Evolutionary conservation across 208 protist genomes (phyloP), one percentile per base, ranked within the genome.

Genomic region (Acanthamoeba rhysodes): DNA sequence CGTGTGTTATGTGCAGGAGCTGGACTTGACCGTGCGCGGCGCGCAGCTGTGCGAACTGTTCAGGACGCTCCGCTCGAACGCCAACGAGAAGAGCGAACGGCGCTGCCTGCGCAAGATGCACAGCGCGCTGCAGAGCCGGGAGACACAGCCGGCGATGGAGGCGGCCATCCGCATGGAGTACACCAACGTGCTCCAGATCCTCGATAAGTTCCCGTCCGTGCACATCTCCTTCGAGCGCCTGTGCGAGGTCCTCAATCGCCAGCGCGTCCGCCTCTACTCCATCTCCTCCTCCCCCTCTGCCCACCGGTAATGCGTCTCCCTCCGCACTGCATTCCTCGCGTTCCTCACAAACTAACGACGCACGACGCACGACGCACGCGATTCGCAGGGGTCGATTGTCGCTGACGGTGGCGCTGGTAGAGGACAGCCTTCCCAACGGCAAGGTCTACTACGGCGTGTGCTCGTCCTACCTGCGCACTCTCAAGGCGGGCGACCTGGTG

Each of bases 161-260:
- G 70, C 70, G n/a, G n/a, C 70, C 32, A 78, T 78, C n/a, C 70
- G 70, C 10, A 45, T 7, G 20, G 70, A 78, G 32, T 78, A 78
- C 34, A 18, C 27, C 32, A 78, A 78, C 70, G 70, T 78, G 18
- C 70, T 78, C 18, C 32, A 78, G 70, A 78, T 78, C 70, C 70
- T 78, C 70, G 34, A 78, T n/a, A 78, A 78, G 70, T 78, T 78
- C n/a, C 70, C n/a, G 6, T 78, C 70, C 34, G 70, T 78, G n/a
- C 8, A 18, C 10, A 29, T 78, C 70, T 6, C 70, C 34, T 78
- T 78, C n/a, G 70, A 78, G 6, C 70, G 70, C 34, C 70, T 78
- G n/a, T 78, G 70, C 34, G 70, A 78, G 29, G 70, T 78, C 32
- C 20, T 78, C 70, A 78, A 78, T n/a, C 70, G 70, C n/a, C 70